A percentile compares a stretch with the other conserved stretches of the same genome.
phyloP scores from a whole-genome alignment of 129 eudicot species.

The Centella asiatica region DNA sequence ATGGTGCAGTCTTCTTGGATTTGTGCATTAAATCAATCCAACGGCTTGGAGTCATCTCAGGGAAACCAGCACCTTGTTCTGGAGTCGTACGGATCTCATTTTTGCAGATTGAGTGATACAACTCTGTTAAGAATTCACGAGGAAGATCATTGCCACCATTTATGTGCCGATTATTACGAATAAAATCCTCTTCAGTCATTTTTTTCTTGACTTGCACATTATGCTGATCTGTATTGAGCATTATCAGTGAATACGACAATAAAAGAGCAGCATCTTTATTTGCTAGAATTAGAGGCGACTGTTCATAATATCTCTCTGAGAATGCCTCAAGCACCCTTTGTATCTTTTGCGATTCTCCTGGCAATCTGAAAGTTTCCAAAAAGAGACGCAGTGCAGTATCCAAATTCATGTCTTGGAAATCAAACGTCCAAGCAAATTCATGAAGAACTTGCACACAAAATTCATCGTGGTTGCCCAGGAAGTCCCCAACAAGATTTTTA shows the following conservation, averaged over 20 bases:
- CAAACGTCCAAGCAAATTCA: constrained; percentile 84
- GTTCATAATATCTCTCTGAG: constrained; percentile 82
- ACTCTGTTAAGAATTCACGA: constrained; percentile 65
- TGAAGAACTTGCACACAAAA: constrained; percentile 87
- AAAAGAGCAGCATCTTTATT: constrained; percentile 85
- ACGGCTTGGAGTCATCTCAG: constrained; percentile 80
- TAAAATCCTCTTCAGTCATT: constrained; percentile 94
- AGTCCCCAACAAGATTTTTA: constrained; percentile 84
- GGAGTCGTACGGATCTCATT: constrained; percentile 83
- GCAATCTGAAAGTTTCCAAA: constrained; percentile 76
- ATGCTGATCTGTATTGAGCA: constrained; percentile 89
- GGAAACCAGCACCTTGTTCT: constrained; percentile 74
- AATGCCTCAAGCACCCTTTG: constrained; percentile 93
- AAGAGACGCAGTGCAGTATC: constrained; percentile 78
- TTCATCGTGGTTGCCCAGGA: constrained; percentile 82
- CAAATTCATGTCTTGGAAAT: constrained; percentile 85
- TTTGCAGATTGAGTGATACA: constrained; percentile 67
- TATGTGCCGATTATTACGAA: constrained; percentile 68
- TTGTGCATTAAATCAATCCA: constrained; percentile 87
- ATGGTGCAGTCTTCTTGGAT: constrained; percentile 63
- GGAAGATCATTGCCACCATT: constrained; percentile 91
- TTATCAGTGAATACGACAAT: constrained; percentile 68
- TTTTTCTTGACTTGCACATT: constrained; percentile 81
- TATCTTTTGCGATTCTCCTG: constrained; percentile 94
- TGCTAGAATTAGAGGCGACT: constrained; percentile 62